Evolutionary conservation across 345 rosid genomes (phyloP).

Genomic region (Salix udensis): DNA sequence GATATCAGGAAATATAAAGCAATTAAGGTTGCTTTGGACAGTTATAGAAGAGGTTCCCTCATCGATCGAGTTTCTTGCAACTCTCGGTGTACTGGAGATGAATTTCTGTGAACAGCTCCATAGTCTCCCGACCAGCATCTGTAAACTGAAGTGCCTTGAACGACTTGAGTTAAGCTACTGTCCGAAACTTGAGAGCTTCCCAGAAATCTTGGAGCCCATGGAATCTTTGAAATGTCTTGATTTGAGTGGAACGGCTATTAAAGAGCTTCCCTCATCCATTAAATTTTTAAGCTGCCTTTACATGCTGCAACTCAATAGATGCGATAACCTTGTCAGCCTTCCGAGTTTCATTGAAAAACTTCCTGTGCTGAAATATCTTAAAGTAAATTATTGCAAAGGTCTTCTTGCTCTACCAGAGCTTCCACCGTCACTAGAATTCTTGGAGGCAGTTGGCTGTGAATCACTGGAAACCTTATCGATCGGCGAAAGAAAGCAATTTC

Average conservation of each 20-base stretch:
- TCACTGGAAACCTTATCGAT: conserved; percentile 2
- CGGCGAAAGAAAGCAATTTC: neutral
- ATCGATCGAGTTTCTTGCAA: neutral
- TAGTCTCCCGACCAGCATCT: conserved; percentile 1
- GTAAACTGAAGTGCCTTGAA: neutral
- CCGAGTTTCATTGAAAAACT: too few relatives aligned
- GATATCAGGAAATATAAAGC: neutral
- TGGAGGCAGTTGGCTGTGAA: neutral
- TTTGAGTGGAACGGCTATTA: neutral
- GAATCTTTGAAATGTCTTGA: neutral
- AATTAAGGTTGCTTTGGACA: neutral
- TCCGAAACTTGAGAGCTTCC: neutral
- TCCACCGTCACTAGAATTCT: neutral
- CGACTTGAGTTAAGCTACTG: neutral
- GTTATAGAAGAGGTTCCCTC: neutral
- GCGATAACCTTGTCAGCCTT: too few relatives aligned
- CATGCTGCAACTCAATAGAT: neutral
- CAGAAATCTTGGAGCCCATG: conserved; percentile 6
- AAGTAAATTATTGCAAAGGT: too few relatives aligned
- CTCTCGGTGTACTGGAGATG: neutral
- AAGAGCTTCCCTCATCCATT: conserved; percentile 1
- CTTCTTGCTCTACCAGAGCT: neutral
- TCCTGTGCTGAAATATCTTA: too few relatives aligned
- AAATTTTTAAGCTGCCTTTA: neutral
- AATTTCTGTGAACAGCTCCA: neutral